phyloP scores from a whole-genome alignment of 768 basidiomycete genomes.

The Brasilioporus rufonigricans region DNA sequence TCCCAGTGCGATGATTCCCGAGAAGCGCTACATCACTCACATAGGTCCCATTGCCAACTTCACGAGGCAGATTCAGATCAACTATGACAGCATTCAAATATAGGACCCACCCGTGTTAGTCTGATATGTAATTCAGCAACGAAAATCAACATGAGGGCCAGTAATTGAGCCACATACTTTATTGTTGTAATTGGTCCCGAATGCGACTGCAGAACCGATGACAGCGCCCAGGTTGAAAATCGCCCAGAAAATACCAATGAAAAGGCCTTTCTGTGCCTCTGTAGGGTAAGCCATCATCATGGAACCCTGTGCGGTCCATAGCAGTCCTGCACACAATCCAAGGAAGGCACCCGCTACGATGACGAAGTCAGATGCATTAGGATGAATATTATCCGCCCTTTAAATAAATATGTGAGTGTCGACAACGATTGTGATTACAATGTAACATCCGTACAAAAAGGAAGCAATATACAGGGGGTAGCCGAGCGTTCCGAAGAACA shows the following conservation, averaged over 20 bases:
- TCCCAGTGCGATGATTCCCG: not conserved
- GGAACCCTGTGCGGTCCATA: slow-evolving; percentile 86
- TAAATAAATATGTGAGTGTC: not conserved
- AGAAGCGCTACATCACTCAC: slow-evolving; percentile 38
- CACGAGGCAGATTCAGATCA: not conserved
- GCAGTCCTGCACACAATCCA: slow-evolving; percentile 65
- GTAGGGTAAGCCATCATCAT: slow-evolving; percentile 84
- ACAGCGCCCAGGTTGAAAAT: slow-evolving; percentile 84
- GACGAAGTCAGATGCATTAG: slow-evolving; percentile 57
- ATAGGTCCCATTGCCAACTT: slow-evolving; percentile 74
- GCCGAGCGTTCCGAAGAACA: slow-evolving; percentile 70
- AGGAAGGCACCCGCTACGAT: slow-evolving; percentile 71
- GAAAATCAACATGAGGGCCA: not conserved
- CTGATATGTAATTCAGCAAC: slow-evolving; percentile 13
- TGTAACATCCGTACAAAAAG: slow-evolving; percentile 53
- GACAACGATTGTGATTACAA: not conserved
- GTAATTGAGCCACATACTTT: slow-evolving; percentile 37
- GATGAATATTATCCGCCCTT: slow-evolving; percentile 71
- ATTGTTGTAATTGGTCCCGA: slow-evolving; percentile 68
- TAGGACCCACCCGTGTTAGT: slow-evolving; percentile 28
- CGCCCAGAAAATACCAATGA: slow-evolving; percentile 79
- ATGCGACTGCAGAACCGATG: slow-evolving; percentile 71
- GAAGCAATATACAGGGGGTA: slow-evolving; percentile 77
- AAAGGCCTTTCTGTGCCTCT: slow-evolving; percentile 72
- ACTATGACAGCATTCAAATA: not conserved